phyloP scores from a whole-genome alignment of 495 filamentous ascomycete genomes.

The Penicillium silybi region DNA sequence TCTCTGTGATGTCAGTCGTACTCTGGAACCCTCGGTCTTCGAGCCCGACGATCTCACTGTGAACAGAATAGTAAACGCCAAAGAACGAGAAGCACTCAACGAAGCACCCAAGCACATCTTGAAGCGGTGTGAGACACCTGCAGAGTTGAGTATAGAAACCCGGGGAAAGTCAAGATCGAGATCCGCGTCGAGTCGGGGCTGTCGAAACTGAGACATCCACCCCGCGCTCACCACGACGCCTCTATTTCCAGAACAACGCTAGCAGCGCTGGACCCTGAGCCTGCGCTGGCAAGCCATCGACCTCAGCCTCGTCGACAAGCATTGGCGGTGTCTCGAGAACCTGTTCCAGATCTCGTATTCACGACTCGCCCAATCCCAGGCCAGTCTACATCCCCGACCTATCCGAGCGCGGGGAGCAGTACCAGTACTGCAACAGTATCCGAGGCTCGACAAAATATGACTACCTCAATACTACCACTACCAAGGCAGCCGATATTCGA shows the following conservation, averaged over 20 bases:
- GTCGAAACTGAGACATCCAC: slow-evolving; percentile 12
- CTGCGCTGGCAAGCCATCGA: slow-evolving; percentile 7
- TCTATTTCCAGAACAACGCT: background rate
- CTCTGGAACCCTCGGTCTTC: background rate
- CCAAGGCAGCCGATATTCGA: background rate
- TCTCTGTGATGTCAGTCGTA: background rate
- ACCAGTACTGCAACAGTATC: background rate
- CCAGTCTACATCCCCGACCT: slow-evolving; percentile 7
- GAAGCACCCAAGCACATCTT: background rate
- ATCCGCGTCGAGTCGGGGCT: slow-evolving; percentile 4
- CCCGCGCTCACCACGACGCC: background rate
- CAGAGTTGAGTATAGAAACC: background rate
- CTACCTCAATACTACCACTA: background rate
- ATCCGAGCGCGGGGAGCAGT: slow-evolving; percentile 5
- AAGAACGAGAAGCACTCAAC: background rate
- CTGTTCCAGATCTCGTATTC: slow-evolving; percentile 36
- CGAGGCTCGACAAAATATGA: background rate
- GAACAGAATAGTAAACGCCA: background rate
- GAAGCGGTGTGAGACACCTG: slow-evolving; percentile 9
- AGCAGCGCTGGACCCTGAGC: background rate
- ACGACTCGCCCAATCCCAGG: slow-evolving; percentile 8
- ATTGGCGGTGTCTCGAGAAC: slow-evolving; percentile 15
- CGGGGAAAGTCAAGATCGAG: background rate
- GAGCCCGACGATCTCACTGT: background rate
- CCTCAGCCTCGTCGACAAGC: background rate